Evolutionary conservation across 495 filamentous ascomycete genomes (phyloP), one percentile per base, ranked within the genome.

Genomic region (Stereocaulon alpinum): DNA sequence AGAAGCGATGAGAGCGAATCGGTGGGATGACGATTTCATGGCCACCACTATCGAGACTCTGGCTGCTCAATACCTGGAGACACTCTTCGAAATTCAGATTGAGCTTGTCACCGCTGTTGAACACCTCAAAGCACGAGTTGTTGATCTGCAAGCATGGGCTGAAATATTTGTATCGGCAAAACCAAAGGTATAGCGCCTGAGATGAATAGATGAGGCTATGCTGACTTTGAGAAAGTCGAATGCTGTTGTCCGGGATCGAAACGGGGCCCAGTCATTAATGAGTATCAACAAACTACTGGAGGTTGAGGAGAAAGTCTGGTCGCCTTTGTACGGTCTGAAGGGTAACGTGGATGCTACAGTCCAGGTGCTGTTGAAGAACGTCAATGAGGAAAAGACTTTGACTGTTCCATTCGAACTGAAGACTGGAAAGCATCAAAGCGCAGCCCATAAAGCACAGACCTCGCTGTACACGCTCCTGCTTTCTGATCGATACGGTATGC

Each of bases 311-410:
- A 91, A 96, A 66, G 80, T 96, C 41, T 96, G 91, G 93, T 96
- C 93, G 17, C 93, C 93, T 7, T 89, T 88, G 84, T 97, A 92
- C 67, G 93, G 93, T 0, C 77, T 98, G 7, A 97, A 98, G 73
- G 93, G 93, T 34, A 97, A 96, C 68, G 89, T 98, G 58, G 93
- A 98, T 73, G 93, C 93, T n/a, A 97, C 93, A 5, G 86, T 98
- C 14, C 88, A 97, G 72, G 83, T 92, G n/a, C 81, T 80, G 6
- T 86, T 94, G 74, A 70, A 82, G 44, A 89, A 95, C 32, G 73
- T 80, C 59, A 66, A 74, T 27, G 69, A 72, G 50, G 64, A 82
- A 37, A 85, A 81, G 63, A 88, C 79, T 5, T 76, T 98, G 55
- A 86, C 90, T 3, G 88, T 95, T 17, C 93, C 93, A 4, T 86